Evolutionary conservation across 495 filamentous ascomycete genomes (phyloP), one percentile per base, ranked within the genome.

Genomic region (Halenospora varia): DNA sequence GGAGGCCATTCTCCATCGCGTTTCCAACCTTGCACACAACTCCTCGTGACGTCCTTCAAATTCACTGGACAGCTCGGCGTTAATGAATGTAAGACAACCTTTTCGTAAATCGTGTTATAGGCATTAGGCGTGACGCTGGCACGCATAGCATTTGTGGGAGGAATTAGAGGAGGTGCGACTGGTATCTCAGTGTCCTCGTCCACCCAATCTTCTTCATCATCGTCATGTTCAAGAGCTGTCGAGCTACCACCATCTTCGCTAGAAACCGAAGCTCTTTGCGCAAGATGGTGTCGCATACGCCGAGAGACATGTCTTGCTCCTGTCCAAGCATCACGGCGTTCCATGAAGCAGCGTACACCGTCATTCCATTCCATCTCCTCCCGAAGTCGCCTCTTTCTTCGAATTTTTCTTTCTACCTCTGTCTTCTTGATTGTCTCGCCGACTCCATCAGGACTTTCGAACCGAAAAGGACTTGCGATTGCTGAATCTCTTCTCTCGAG

Each of bases 1-100:
- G 93, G 90, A 1, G 94, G 94, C 94, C 94, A 98, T 66, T 96
- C 88, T 18, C 91, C 94, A 66, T 95, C 92, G 44, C 87, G 79
- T 70, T 95, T 93, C 94, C 94, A 97, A 26, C 94, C 94, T 41
- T 86, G 80, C 2, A 97, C 92, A 63, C 93, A 86, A 25, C 88
- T 81, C n/a, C 83, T 78, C 20, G 87, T 83, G 66, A 97, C 80
- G 64, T 95, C 88, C 29, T 77, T 70, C 4, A 98, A 81, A 63
- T 96, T 96, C 57, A 98, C 86, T 15, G 94, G 94, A 10, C 95
- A 83, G 1, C 83, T 83, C 0, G 94, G 92, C 0, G 89, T 86
- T 57, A 90, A 79, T 17, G 78, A 78, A 62, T 94, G 84, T 3
- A 89, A 63, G 39, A 97, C 80, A 51, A 96, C 84, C 68, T 96